Percentiles rank a stretch among this genome's conserved stretches.
Conservation (phyloP, 768 basidiomycete species). For the Tricholoma saponaceum region DNA sequence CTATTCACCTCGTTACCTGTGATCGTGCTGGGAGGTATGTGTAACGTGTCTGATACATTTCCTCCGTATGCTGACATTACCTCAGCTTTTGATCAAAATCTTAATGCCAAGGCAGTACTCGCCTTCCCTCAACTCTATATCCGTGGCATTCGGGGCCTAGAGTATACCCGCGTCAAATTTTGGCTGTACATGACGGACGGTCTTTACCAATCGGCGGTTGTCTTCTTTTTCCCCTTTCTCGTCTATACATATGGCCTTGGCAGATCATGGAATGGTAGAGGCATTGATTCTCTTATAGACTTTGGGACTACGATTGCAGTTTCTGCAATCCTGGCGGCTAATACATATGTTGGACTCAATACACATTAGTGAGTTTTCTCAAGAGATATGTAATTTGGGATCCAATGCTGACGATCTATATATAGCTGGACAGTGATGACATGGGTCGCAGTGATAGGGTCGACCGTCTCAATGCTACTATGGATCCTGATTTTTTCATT, state of each 20-base stretch:
- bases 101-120: conserved; percentile 83
- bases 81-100: conserved; percentile 90
- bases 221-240: conserved; percentile 83
- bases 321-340: conserved; percentile 84
- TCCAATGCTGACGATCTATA: conserved; percentile 17
- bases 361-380: conserved; percentile 72
- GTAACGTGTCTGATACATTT: not conserved
- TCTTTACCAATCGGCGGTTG: conserved; percentile 84
- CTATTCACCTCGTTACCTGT: conserved; percentile 94
- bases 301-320: conserved; percentile 91
- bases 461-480: conserved; percentile 74
- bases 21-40: conserved; percentile 77
- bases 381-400: not conserved
- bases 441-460: conserved; percentile 78
- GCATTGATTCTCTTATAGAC: conserved; percentile 77
- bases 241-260: conserved; percentile 64
- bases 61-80: conserved; percentile 7
- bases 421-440: conserved; percentile 79
- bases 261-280: conserved; percentile 73
- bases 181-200: conserved; percentile 96
- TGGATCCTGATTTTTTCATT: conserved; percentile 90
- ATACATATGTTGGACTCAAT: conserved; percentile 86
- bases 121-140: conserved; percentile 96
- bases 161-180: conserved; percentile 89
- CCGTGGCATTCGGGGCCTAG: conserved; percentile 88